These are phyloP conservation scores for Cercophora sp. DNA, from an alignment of 495 filamentous ascomycete species.

Conservation along the genomic window DNA sequence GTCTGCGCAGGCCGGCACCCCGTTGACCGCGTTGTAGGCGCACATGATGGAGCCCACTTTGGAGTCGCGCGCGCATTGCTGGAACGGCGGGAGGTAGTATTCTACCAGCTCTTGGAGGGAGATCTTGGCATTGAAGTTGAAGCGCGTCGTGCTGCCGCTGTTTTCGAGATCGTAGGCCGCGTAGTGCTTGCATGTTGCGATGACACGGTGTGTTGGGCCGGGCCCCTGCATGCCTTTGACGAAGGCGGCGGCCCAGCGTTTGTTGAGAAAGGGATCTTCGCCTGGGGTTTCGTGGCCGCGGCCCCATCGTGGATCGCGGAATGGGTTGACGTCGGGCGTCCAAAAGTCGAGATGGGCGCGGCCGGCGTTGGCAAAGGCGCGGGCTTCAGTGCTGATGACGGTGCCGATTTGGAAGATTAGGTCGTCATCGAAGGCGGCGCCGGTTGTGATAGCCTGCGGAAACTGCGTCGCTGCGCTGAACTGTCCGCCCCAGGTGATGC, in stretches of 20 bases:
- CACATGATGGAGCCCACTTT: constrained; percentile 48
- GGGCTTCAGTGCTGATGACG: constrained; percentile 56
- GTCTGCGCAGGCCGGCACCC: constrained; percentile 42
- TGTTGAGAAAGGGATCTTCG: constrained; percentile 38
- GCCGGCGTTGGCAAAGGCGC: constrained; percentile 63
- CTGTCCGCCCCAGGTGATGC: constrained; percentile 34
- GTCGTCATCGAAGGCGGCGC: constrained; percentile 46
- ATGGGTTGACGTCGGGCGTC: constrained; percentile 68
- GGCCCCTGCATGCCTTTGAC: constrained; percentile 25
- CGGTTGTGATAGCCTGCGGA: constrained; percentile 40
- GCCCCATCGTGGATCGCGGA: constrained; percentile 48
- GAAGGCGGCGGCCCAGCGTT: constrained; percentile 35
- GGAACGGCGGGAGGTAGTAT: constrained; percentile 48
- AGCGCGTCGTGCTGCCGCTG: constrained; percentile 15
- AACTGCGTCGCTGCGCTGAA: constrained; percentile 48
- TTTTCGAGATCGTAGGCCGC: constrained; percentile 37
- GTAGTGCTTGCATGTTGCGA: constrained; percentile 42
- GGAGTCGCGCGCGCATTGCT: constrained; percentile 41
- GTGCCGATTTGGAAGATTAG: constrained; percentile 40
- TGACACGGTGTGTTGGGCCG: constrained; percentile 9
- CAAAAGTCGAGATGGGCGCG: constrained; percentile 58
- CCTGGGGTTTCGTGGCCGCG: constrained; percentile 31
- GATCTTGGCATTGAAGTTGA: constrained; percentile 39
- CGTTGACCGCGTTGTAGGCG: constrained; percentile 45
- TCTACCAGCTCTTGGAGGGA: constrained; percentile 42